phyloP scores from a whole-genome alignment of 371 early-diverging fungal species.

The Mucor irregularis region DNA sequence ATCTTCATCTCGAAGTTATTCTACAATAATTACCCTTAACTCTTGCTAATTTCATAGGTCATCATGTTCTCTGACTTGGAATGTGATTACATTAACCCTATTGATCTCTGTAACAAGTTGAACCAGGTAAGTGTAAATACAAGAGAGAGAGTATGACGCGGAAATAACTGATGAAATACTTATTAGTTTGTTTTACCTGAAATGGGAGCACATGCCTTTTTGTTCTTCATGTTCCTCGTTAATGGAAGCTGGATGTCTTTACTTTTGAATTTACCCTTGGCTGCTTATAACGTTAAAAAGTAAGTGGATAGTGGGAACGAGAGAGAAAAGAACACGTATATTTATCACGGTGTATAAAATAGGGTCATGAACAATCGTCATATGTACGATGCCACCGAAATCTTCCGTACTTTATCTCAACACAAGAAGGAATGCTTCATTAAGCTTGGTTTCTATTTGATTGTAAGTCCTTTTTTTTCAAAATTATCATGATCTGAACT shows the following conservation, averaged over 20 bases:
- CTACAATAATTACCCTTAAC: background rate
- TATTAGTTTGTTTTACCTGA: slow-evolving; percentile 92
- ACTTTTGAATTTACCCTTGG: slow-evolving; percentile 83
- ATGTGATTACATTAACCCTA: slow-evolving; percentile 98
- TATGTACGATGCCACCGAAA: slow-evolving; percentile 96
- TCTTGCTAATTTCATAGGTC: slow-evolving; percentile 55
- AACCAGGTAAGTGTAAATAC: slow-evolving; percentile 77
- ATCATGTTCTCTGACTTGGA: slow-evolving; percentile 93
- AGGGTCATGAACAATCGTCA: slow-evolving; percentile 82
- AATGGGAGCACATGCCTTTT: slow-evolving; percentile 79
- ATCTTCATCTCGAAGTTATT: background rate
- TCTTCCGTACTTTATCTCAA: slow-evolving; percentile 85
- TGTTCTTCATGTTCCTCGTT: slow-evolving; percentile 81
- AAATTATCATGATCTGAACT: too few relatives aligned
- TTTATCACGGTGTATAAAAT: background rate
- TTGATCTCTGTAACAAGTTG: slow-evolving; percentile 94
- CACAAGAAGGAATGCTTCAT: slow-evolving; percentile 95
- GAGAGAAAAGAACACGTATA: background rate
- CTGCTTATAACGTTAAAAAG: slow-evolving; percentile 85
- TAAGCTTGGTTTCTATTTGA: slow-evolving; percentile 93
- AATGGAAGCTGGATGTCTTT: slow-evolving; percentile 88
- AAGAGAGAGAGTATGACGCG: background rate
- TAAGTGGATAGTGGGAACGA: slow-evolving; percentile 37
- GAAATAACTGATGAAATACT: too few relatives aligned
- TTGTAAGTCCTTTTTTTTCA: slow-evolving; percentile 50